Evolutionary conservation across 2,329 filamentous ascomycete genomes (phyloP), one percentile per base, ranked within the genome.

Genomic region (Pyrenochaeta sp.): DNA sequence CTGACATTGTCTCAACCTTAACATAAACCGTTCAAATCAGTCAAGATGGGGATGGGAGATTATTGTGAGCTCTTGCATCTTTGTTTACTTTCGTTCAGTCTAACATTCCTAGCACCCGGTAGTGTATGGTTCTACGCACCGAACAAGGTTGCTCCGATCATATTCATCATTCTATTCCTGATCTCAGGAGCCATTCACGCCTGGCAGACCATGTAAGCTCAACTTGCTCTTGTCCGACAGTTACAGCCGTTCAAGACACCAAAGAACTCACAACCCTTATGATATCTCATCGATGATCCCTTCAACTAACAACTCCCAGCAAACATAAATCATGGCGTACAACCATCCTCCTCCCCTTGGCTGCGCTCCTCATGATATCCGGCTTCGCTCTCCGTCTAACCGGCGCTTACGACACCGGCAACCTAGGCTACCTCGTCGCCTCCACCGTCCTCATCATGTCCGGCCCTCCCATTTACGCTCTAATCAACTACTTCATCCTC

Each of bases 401-500:
- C 32, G 85, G 83, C 0, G 80, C 85, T 2, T 84, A 80, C 65
- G 69, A 87, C 61, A 82, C 83, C 49, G 66, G 80, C 2, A 82
- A 77, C 52, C 64, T 81, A 5, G 66, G 58, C 19, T 69, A 80
- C 40, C 68, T 80, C 46, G 79, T 82, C 56, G 76, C 75, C 7
- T 77, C 77, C n/a, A 73, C 71, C 15, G 75, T 80, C 0, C 70
- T 81, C 6, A 73, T 79, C 36, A 70, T 80, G 66, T 74, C 70
- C 6, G 74, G 74, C 50, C 82, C 79, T 46, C 88, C 88, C 0
- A 77, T 90, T 3, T 83, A 88, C 40, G 86, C 87, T 51, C 79
- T 86, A 2, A 82, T 85, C 54, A 88, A 89, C 67, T 89, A 89
- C 72, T 83, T 87, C 64, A 82, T 88, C 54, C 82, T 90, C 25